Evolutionary conservation across 768 basidiomycete species (phyloP).

Genomic region (Mycena rebaudengoi): DNA sequence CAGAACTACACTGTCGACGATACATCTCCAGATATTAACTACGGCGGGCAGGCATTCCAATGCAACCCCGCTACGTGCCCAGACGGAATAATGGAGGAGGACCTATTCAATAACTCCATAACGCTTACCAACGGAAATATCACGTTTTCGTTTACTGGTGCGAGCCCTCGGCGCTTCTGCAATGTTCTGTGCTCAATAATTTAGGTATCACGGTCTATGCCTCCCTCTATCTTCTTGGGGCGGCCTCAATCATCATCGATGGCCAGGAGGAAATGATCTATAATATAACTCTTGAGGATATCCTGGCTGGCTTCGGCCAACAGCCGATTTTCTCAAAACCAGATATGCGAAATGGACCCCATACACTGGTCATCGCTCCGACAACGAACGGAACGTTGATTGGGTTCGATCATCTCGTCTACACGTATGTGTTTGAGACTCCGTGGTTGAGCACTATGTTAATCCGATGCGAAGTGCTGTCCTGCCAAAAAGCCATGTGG

Average conservation of each 20-base stretch:
- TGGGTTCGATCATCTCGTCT: background rate
- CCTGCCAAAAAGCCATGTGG: background rate
- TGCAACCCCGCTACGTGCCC: background rate
- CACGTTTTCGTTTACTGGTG: background rate
- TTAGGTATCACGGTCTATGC: background rate
- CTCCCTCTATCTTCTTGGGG: background rate
- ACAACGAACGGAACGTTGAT: background rate
- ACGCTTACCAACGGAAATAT: background rate
- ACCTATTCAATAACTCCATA: background rate
- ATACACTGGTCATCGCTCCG: background rate
- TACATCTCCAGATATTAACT: conserved; percentile 2
- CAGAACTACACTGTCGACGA: conserved; percentile 5
- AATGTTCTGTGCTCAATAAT: background rate
- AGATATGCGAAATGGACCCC: too few species aligned
- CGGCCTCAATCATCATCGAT: background rate
- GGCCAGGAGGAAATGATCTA: background rate
- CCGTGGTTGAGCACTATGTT: background rate
- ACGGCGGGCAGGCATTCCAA: background rate
- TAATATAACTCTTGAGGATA: background rate
- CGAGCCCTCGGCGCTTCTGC: background rate
- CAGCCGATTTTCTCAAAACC: too few species aligned
- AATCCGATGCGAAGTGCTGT: background rate
- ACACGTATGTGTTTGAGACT: background rate
- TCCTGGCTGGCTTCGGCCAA: background rate
- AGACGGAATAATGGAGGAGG: background rate